Evolutionary conservation across 768 basidiomycete species (phyloP).

Genomic region (Fomitopsis serialis): DNA sequence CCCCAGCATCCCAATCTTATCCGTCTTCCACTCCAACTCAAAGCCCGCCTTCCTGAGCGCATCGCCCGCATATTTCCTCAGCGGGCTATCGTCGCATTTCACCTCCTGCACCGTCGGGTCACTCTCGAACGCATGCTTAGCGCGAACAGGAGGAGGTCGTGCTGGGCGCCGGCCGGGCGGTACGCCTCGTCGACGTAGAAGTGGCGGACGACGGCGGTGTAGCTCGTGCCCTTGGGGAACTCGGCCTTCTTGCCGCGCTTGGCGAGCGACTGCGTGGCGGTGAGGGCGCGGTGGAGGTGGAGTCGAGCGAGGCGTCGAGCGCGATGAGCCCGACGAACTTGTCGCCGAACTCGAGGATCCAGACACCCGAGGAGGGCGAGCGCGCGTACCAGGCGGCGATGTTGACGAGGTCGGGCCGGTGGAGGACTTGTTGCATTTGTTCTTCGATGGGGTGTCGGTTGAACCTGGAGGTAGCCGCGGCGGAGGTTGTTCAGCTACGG

Average conservation of each 20-base stretch:
- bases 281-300: slow-evolving; percentile 15
- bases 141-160: slow-evolving; percentile 61
- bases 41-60: slow-evolving; percentile 48
- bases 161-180: slow-evolving; percentile 49
- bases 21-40: slow-evolving; percentile 33
- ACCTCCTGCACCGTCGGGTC: slow-evolving; percentile 39
- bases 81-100: slow-evolving; percentile 40
- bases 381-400: slow-evolving; percentile 51
- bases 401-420: slow-evolving; percentile 48
- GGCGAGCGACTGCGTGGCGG: slow-evolving; percentile 8
- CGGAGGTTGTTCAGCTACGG: background rate
- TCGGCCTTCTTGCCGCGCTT: slow-evolving; percentile 12
- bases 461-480: slow-evolving; percentile 38
- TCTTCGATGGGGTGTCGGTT: slow-evolving; percentile 68
- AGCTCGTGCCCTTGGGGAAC: slow-evolving; percentile 32
- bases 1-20: slow-evolving; percentile 45
- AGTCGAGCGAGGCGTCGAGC: slow-evolving; percentile 53
- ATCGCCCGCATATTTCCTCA: slow-evolving; percentile 44
- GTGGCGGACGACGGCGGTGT: slow-evolving; percentile 64
- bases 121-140: slow-evolving; percentile 50
- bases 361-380: slow-evolving; percentile 62
- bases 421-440: slow-evolving; percentile 44
- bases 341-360: slow-evolving; percentile 56
- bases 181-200: slow-evolving; percentile 68
- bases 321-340: slow-evolving; percentile 66